phyloP scores from a whole-genome alignment of 2,329 filamentous ascomycete genomes.

The Colletotrichum siamense region DNA sequence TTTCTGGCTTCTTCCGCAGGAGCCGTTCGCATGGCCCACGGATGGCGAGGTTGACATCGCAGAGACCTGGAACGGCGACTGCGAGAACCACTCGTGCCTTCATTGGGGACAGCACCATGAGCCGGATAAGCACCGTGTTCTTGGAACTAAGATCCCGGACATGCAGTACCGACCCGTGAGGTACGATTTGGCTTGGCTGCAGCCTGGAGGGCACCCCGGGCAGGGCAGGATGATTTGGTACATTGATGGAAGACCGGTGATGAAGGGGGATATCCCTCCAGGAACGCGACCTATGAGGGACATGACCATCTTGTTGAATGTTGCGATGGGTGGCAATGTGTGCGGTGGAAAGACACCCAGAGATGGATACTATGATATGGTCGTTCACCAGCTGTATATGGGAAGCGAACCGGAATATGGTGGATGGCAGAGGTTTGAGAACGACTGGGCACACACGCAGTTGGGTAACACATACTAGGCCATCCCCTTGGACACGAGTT shows the following conservation, averaged over 20 bases:
- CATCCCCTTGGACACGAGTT: neutral
- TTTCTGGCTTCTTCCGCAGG: conserved; percentile 64
- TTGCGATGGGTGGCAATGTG: conserved; percentile 68
- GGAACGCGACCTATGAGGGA: conserved; percentile 61
- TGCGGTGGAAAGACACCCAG: conserved; percentile 55
- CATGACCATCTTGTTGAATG: conserved; percentile 61
- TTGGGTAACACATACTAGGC: conserved; percentile 37
- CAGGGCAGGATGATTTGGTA: conserved; percentile 62
- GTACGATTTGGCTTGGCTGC: conserved; percentile 63
- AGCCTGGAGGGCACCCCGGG: conserved; percentile 45
- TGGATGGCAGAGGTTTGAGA: conserved; percentile 60
- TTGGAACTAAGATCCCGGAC: conserved; percentile 54
- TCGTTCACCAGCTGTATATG: conserved; percentile 58
- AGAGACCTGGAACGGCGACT: conserved; percentile 66
- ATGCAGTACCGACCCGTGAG: conserved; percentile 52
- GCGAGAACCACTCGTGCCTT: conserved; percentile 60
- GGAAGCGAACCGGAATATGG: conserved; percentile 55
- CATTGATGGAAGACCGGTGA: conserved; percentile 61
- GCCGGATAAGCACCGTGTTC: conserved; percentile 60
- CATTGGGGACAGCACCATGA: conserved; percentile 66
- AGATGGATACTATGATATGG: conserved; percentile 62
- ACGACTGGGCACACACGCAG: conserved; percentile 48
- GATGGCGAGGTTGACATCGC: conserved; percentile 67
- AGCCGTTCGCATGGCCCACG: conserved; percentile 63
- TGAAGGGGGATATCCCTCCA: conserved; percentile 58